Conservation (phyloP, 2,329 filamentous ascomycete species). For the Didymella sp. region DNA sequence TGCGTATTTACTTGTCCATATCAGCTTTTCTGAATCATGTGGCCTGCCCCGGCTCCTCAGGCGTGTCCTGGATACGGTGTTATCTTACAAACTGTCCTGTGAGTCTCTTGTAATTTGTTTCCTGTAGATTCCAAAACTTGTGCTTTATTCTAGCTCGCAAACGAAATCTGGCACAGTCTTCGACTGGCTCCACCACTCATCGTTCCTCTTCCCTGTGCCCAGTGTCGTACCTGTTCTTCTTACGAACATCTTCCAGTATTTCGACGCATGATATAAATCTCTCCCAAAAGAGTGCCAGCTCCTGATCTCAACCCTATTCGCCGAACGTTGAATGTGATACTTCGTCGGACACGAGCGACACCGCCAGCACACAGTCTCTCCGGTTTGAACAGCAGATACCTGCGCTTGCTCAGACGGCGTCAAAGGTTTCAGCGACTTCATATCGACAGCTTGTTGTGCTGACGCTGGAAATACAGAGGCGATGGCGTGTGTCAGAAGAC, state of each 20-base stretch:
- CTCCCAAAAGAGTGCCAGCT: constrained; percentile 4
- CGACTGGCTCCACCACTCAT: constrained; percentile 8
- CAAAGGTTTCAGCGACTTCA: not conserved
- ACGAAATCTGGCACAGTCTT: not conserved
- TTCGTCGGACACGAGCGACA: constrained; percentile 5
- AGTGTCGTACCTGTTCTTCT: not conserved
- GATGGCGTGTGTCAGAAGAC: not conserved
- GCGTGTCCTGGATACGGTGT: no score
- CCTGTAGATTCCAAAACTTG: not conserved
- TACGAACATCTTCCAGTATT: constrained; percentile 1
- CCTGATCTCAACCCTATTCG: not conserved
- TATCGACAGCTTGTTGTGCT: not conserved
- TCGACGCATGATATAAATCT: not conserved
- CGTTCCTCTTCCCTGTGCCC: constrained; percentile 1
- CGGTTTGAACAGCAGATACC: not conserved
- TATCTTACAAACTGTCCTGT: no score
- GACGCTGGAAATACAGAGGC: not conserved
- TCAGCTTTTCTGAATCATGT: no score
- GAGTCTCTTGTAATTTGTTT: no score
- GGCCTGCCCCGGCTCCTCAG: no score
- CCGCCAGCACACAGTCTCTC: not conserved
- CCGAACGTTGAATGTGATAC: not conserved
- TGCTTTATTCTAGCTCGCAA: not conserved
- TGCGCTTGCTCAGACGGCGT: not conserved
- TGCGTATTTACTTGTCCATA: no score